Conservation (phyloP, 805 yeast species). For the Candida coquimbonensis region DNA sequence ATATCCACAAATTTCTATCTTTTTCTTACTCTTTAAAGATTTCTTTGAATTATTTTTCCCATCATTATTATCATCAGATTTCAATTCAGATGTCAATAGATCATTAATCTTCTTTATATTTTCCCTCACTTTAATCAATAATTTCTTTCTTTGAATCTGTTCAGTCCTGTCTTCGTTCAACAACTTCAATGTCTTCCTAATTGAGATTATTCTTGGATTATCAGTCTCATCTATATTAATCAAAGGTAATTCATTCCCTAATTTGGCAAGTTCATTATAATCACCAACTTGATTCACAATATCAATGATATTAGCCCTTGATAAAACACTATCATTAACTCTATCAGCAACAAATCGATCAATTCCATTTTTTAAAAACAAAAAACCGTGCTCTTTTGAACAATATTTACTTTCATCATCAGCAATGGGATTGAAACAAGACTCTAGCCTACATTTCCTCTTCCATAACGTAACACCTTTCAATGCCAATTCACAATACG, state of each 20-base stretch:
- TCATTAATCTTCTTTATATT: slow-evolving; percentile 23
- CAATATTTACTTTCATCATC: slow-evolving; percentile 61
- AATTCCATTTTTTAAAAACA: slow-evolving; percentile 9
- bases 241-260: slow-evolving; percentile 39
- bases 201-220: slow-evolving; percentile 7
- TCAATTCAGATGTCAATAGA: slow-evolving; percentile 7
- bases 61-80: neutral
- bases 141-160: slow-evolving; percentile 9
- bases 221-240: slow-evolving; percentile 22
- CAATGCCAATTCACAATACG: slow-evolving; percentile 50
- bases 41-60: slow-evolving; percentile 10
- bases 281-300: slow-evolving; percentile 6
- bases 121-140: slow-evolving; percentile 20
- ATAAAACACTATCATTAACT: slow-evolving; percentile 2
- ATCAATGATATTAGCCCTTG: slow-evolving; percentile 7
- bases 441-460: slow-evolving; percentile 58
- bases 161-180: slow-evolving; percentile 1
- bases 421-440: slow-evolving; percentile 50
- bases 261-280: slow-evolving; percentile 16
- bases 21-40: slow-evolving; percentile 19
- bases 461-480: slow-evolving; percentile 58
- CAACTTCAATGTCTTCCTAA: neutral
- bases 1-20: slow-evolving; percentile 49
- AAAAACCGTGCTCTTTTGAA: slow-evolving; percentile 58
- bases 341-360: slow-evolving; percentile 1